These are phyloP conservation scores for Ceratocystis cacaofunesta DNA, from an alignment of 2,329 filamentous ascomycete genomes.

Conservation along the genomic window DNA sequence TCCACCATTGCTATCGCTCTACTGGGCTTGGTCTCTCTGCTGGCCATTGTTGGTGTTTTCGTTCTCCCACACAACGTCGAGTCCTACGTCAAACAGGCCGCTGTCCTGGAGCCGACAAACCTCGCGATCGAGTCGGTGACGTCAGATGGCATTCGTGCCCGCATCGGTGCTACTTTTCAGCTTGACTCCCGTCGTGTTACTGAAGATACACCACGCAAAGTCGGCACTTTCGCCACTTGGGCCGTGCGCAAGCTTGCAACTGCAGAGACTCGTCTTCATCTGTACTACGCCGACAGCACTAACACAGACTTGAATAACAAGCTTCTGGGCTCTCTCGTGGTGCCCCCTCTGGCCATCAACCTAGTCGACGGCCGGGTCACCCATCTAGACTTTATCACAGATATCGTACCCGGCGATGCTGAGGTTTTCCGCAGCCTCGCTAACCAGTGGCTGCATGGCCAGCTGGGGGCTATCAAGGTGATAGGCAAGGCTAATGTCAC, in stretches of 20 bases:
- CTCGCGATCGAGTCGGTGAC: slow-evolving; percentile 80
- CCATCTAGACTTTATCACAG: slow-evolving; percentile 61
- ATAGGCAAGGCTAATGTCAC: slow-evolving; percentile 58
- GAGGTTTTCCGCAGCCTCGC: slow-evolving; percentile 65
- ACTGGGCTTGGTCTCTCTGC: slow-evolving; percentile 46
- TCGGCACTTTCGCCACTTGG: slow-evolving; percentile 69
- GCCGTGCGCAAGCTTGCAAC: slow-evolving; percentile 64
- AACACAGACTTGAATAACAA: slow-evolving; percentile 55
- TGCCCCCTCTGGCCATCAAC: slow-evolving; percentile 62
- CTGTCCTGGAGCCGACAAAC: slow-evolving; percentile 67
- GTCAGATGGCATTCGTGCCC: slow-evolving; percentile 57
- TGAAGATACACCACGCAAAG: slow-evolving; percentile 53
- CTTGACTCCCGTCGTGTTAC: slow-evolving; percentile 65
- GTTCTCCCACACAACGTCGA: slow-evolving; percentile 66
- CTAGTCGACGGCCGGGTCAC: slow-evolving; percentile 67
- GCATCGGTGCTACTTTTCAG: slow-evolving; percentile 66
- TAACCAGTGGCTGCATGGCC: slow-evolving; percentile 77
- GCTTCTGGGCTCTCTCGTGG: slow-evolving; percentile 52
- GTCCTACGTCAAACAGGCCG: slow-evolving; percentile 72
- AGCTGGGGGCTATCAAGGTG: slow-evolving; percentile 54
- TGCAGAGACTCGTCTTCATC: slow-evolving; percentile 53
- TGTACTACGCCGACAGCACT: slow-evolving; percentile 49
- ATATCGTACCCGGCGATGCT: slow-evolving; percentile 60
- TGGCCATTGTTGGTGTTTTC: slow-evolving; percentile 66
- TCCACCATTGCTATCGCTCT: slow-evolving; percentile 58